Evolutionary conservation across 176 grass and related monocot species (phyloP).

Genomic region (Eragrostis curvula): DNA sequence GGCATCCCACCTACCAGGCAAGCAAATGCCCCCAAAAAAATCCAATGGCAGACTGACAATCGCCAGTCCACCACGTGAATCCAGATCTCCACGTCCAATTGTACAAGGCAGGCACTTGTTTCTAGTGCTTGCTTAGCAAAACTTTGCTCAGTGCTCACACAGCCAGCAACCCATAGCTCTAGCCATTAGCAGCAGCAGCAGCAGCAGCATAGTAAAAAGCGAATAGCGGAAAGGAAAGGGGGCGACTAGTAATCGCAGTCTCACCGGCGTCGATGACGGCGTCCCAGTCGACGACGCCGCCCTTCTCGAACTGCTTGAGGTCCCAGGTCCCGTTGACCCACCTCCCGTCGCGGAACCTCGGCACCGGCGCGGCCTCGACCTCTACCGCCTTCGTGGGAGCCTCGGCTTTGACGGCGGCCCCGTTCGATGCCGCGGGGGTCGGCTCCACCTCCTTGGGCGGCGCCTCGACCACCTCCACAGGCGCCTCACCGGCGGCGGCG

Average conservation of each 20-base stretch:
- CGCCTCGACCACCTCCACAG: conserved; percentile 49
- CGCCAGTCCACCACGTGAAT: not conserved
- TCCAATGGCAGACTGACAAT: not conserved
- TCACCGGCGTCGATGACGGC: conserved; percentile 91
- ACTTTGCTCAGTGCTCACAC: not conserved
- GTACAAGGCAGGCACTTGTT: not conserved
- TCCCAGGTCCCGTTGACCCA: conserved; percentile 96
- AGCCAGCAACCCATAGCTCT: too few relatives aligned
- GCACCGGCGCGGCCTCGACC: not conserved
- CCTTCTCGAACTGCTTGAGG: conserved; percentile 66
- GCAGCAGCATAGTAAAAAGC: not conserved
- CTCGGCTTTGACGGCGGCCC: conserved; percentile 28
- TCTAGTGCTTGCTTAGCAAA: not conserved
- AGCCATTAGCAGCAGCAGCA: not conserved
- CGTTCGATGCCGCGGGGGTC: conserved; percentile 46
- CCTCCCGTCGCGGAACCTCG: conserved; percentile 67
- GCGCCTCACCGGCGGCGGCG: conserved; percentile 42
- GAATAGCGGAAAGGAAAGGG: not conserved
- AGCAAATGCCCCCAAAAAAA: not conserved
- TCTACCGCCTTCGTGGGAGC: not conserved
- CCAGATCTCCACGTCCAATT: not conserved
- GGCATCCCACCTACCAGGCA: not conserved
- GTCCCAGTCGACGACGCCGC: conserved; percentile 82
- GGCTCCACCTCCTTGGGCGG: conserved; percentile 31
- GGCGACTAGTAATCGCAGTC: not conserved